Base-by-base conservation (phyloP, 768 basidiomycete genomes). In the Tricholoma saponaceum region DNA sequence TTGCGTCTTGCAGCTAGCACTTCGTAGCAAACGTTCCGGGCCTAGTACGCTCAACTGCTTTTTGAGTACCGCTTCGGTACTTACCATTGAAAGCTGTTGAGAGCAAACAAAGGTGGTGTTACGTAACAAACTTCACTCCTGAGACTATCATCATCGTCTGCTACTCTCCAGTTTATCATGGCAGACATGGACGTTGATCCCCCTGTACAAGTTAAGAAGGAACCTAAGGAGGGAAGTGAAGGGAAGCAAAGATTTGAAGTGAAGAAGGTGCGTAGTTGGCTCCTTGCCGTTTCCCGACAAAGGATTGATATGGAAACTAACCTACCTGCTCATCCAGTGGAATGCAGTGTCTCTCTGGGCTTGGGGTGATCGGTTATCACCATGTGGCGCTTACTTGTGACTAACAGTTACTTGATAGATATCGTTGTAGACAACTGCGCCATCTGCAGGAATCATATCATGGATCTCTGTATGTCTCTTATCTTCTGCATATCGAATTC, bases 351-450 rank as follows among this genome's bases (percentile, higher is more conserved):
- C 97, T 1, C 80, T 99, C 0, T 99, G 97, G 97, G 94, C 97
- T 18, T 98, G 97, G 96, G 95, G 95, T 95, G 61, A 57, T 54
- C 47, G 22, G 32, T 41, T 5, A 4, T 50, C 8, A 12, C 30
- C 47, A 10, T 30, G 47, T 30, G 4, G n/a, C 13, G 5, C 26
- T 49, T 14, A 4, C 9, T 28, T 14, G 47, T 50, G 4, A 18
- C 26, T 50, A 28, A 50, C 16, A 28, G n/a, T 8, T 30, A 3
- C 49, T 39, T 52, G 32, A 46, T 60, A 96, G 95, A 98, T 71
- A 98, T 98, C 68, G 95, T 97, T 59, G 96, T 98, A 57, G 96
- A 98, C 75, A 99, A 98, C 76, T 98, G 97, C 67, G 97, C 97
- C 52, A 99, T 99, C 77, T 99, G 97, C 82, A 86, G 95, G 73